These are phyloP conservation scores for Geotrichum bryndzae DNA, from an alignment of 1,139 yeast species.

Conservation along the genomic window DNA sequence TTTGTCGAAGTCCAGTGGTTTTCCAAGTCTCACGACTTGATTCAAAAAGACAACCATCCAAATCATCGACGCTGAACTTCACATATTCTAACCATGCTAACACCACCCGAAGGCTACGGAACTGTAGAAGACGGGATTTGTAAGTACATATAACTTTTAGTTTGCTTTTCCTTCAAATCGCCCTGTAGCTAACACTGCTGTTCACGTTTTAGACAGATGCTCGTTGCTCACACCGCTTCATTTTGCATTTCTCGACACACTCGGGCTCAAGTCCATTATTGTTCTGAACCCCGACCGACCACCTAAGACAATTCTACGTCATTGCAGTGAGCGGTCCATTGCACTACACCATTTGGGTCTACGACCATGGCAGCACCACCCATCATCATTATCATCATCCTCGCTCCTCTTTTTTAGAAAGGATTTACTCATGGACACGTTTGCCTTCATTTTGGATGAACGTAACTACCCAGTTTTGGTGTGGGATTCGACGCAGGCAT, in stretches of 20 bases:
- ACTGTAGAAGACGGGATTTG: conserved; percentile 52
- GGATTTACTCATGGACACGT: conserved; percentile 34
- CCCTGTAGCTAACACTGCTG: not conserved
- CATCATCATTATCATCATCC: conserved; percentile 16
- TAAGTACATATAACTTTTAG: not conserved
- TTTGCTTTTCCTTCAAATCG: not conserved
- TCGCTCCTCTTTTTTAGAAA: conserved; percentile 32
- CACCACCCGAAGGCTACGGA: conserved; percentile 58
- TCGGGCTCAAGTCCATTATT: conserved; percentile 65
- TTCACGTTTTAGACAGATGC: conserved; percentile 39
- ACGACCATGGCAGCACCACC: conserved; percentile 33
- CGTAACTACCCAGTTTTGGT: conserved; percentile 63
- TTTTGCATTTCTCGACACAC: conserved; percentile 68
- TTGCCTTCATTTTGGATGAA: conserved; percentile 50
- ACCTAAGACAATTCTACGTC: conserved; percentile 44
- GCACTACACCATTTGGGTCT: conserved; percentile 35
- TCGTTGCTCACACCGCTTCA: conserved; percentile 57
- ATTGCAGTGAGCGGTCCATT: conserved; percentile 37
- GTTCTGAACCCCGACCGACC: conserved; percentile 58
- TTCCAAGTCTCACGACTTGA: too few relatives aligned
- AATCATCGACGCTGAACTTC: not conserved
- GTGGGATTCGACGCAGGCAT: conserved; percentile 73
- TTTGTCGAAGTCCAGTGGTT: too few relatives aligned
- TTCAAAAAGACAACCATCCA: too few relatives aligned
- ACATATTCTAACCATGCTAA: conserved; percentile 38